These are phyloP conservation scores for Coemansia sp. DNA, from an alignment of 371 early-diverging fungal species.

Conservation along the genomic window DNA sequence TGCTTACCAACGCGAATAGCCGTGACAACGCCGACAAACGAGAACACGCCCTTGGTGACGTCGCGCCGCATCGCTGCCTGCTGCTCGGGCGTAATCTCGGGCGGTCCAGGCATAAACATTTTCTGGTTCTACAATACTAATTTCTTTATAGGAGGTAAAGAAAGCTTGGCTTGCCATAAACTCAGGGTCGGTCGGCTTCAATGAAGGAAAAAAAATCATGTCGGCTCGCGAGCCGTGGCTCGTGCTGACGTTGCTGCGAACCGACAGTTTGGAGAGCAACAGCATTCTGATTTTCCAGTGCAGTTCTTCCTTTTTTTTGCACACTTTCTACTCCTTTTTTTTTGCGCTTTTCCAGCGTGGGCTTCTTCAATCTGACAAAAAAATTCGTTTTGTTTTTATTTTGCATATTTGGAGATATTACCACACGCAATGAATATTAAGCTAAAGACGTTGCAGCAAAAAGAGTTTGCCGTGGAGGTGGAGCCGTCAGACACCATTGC, in stretches of 20 bases:
- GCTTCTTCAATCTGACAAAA: too few species aligned
- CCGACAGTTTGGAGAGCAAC: not conserved
- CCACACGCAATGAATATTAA: constrained; percentile 65
- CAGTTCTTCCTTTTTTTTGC: not conserved
- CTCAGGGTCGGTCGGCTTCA: too few species aligned
- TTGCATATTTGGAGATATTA: not conserved
- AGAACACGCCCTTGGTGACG: constrained; percentile 35
- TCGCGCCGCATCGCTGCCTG: constrained; percentile 46
- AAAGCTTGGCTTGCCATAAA: too few species aligned
- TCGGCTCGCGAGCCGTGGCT: constrained; percentile 9
- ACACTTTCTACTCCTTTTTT: too few species aligned
- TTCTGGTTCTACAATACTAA: too few species aligned
- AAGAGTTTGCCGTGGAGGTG: constrained; percentile 77
- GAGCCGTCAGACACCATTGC: constrained; percentile 70
- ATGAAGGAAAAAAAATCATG: not conserved
- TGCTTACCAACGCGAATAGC: constrained; percentile 45
- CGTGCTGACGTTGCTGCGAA: not conserved
- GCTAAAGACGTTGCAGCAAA: constrained; percentile 88
- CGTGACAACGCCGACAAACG: constrained; percentile 41
- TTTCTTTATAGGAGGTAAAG: too few species aligned
- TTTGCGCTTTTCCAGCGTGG: too few species aligned
- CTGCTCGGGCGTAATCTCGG: constrained; percentile 47
- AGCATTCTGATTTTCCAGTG: too few species aligned
- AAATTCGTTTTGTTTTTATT: too few species aligned
- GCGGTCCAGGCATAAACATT: constrained; percentile 50